These are phyloP conservation scores for Apiospora kogelbergensis DNA, from an alignment of 2,329 filamentous ascomycete genomes.

Conservation along the genomic window DNA sequence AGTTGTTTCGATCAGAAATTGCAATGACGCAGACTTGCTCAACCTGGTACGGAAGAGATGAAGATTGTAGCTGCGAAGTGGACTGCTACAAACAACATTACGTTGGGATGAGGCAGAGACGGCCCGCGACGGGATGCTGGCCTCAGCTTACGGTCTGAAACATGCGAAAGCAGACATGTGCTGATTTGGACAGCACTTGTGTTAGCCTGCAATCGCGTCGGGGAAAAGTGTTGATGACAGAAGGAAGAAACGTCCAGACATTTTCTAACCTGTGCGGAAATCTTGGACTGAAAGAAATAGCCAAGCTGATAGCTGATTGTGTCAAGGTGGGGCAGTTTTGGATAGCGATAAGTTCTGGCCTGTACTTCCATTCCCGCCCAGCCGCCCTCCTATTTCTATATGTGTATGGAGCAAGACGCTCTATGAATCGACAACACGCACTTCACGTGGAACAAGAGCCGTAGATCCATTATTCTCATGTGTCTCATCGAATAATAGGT, in stretches of 20 bases:
- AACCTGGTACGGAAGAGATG: not conserved
- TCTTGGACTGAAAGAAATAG: not conserved
- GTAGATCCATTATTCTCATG: too few species aligned
- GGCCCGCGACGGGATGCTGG: not conserved
- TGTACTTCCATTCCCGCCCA: too few species aligned
- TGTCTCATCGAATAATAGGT: too few species aligned
- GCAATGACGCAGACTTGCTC: not conserved
- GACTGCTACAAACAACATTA: not conserved
- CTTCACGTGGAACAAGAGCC: too few species aligned
- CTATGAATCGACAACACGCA: too few species aligned
- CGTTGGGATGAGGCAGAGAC: not conserved
- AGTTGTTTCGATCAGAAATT: not conserved
- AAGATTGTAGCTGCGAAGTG: not conserved
- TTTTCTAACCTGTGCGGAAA: not conserved
- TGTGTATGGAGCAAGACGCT: too few species aligned
- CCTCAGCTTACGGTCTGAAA: constrained; percentile 4
- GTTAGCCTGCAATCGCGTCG: not conserved
- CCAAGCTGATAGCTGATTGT: not conserved
- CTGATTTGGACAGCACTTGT: not conserved
- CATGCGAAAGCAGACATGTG: not conserved
- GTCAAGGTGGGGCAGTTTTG: not conserved
- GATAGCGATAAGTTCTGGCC: not conserved
- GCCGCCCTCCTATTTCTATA: not conserved
- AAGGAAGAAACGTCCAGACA: not conserved
- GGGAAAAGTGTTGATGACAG: not conserved